Conservation (phyloP, 2,329 filamentous ascomycete species). For the Monosporascus sp. region DNA sequence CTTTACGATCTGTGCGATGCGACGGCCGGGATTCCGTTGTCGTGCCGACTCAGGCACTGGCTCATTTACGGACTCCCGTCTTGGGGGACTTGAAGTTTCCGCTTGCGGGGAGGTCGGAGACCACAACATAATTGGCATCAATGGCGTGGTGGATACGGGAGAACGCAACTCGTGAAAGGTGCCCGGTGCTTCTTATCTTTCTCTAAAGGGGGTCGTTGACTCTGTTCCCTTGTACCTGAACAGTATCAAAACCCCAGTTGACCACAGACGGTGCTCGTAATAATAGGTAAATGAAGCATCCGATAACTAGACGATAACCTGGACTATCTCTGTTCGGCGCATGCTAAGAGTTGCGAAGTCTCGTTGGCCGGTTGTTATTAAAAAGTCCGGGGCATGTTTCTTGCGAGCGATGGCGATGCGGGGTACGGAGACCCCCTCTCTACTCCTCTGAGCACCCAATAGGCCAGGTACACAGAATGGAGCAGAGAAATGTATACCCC, state of each 20-base stretch:
- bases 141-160: not conserved
- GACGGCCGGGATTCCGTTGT: constrained; percentile 40
- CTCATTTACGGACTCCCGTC: not conserved
- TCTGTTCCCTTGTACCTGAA: no score
- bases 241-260: no score
- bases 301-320: no score
- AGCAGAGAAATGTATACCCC: no score
- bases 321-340: no score
- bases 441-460: no score
- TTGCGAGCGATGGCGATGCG: not conserved
- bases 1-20: constrained; percentile 68
- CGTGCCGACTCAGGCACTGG: constrained; percentile 15
- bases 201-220: no score
- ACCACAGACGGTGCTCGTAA: not conserved
- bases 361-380: not conserved
- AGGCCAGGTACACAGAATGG: no score
- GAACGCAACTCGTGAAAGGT: not conserved
- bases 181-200: no score
- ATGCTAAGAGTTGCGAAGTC: no score
- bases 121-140: not conserved
- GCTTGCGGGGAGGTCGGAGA: not conserved
- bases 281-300: not conserved
- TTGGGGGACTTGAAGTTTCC: not conserved
- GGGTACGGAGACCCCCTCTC: not conserved
- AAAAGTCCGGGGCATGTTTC: not conserved